A percentile compares a stretch with the other conserved stretches of the same genome.
phyloP scores from a whole-genome alignment of 1,284 basidiomycete genomes.

The Fistulina hepatica region DNA sequence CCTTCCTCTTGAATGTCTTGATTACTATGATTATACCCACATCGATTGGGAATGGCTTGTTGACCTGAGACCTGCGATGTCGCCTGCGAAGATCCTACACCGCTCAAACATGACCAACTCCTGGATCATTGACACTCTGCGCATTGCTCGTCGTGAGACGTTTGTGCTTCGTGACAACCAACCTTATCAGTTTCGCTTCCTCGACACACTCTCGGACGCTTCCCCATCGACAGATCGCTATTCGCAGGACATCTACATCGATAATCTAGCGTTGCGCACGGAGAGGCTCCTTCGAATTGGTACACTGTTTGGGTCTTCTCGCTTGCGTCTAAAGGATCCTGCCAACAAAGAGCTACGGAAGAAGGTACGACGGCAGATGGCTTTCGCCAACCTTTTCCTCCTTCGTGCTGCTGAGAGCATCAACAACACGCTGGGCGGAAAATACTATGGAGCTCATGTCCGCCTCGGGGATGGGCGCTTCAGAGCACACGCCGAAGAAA shows the following conservation, averaged over 20 bases:
- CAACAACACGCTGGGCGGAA: constrained; percentile 32
- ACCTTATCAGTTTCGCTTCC: constrained; percentile 56
- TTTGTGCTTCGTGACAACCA: constrained; percentile 39
- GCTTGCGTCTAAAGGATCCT: constrained; percentile 38
- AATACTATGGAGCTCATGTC: constrained; percentile 54
- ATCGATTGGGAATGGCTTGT: constrained; percentile 64
- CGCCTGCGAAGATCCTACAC: constrained; percentile 31
- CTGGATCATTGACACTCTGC: constrained; percentile 38
- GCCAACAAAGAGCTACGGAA: constrained; percentile 31
- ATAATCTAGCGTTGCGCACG: constrained; percentile 26
- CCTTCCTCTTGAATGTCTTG: constrained; percentile 44
- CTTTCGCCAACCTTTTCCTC: constrained; percentile 39
- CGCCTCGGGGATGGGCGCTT: constrained; percentile 60
- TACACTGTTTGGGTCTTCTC: constrained; percentile 58
- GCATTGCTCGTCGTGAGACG: constrained; percentile 30
- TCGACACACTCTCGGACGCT: constrained; percentile 36
- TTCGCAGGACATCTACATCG: constrained; percentile 32
- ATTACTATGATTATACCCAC: constrained; percentile 46
- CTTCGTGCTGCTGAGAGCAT: constrained; percentile 31
- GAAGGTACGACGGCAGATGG: constrained; percentile 41
- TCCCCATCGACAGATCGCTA: constrained; percentile 30
- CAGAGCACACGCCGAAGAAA: constrained; percentile 28
- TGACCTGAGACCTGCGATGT: constrained; percentile 30
- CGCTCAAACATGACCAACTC: constrained; percentile 36
- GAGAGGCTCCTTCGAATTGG: constrained; percentile 51